phyloP scores from a whole-genome alignment of 176 grass and related monocot genomes.

The Chrysopogon serrulatus region DNA sequence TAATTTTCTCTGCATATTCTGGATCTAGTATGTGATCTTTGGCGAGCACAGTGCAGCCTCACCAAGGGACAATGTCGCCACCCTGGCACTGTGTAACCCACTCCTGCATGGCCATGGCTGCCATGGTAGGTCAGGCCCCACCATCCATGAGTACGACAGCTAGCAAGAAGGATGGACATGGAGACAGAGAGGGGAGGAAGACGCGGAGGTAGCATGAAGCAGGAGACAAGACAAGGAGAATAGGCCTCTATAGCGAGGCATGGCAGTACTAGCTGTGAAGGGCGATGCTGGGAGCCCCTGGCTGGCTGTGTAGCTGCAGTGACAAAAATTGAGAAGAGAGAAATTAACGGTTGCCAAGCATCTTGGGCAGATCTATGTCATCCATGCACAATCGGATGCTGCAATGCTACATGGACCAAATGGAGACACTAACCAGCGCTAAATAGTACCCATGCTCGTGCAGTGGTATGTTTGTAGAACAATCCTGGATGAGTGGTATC shows the following conservation, averaged over 20 bases:
- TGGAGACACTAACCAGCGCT: background rate
- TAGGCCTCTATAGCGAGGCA: background rate
- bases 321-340: too few species aligned
- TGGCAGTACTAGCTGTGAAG: background rate
- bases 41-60: background rate
- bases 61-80: background rate
- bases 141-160: background rate
- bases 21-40: background rate
- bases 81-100: background rate
- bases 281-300: background rate
- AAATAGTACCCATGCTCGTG: background rate
- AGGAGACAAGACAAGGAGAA: background rate
- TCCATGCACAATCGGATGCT: background rate
- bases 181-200: background rate
- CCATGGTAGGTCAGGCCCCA: too few species aligned
- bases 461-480: background rate
- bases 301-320: background rate
- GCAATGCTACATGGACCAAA: background rate
- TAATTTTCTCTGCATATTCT: background rate
- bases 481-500: too few species aligned
- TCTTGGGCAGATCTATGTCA: background rate
- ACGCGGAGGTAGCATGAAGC: background rate
- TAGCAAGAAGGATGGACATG: background rate
- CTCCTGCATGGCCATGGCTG: background rate
- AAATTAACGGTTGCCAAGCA: background rate